Percentiles rank a stretch among this genome's conserved stretches.
Evolutionary conservation across 306 rosid genomes (phyloP).

Genomic region (Gynostemma pentaphyllum): DNA sequence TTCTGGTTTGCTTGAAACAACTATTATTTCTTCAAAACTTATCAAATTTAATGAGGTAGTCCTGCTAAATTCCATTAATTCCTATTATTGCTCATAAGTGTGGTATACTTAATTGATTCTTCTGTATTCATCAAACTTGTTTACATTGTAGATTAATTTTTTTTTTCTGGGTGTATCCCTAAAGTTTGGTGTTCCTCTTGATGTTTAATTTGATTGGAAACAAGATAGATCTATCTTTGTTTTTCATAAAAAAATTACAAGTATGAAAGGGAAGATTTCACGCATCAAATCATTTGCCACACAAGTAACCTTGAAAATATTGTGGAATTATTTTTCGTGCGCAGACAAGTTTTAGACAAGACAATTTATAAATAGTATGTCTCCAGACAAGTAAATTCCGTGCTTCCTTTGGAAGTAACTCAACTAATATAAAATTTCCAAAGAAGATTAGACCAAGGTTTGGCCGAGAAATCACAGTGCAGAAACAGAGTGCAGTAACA

Average conservation of each 20-base stretch:
- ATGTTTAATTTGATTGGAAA: no score
- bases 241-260: neutral
- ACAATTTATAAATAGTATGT: no score
- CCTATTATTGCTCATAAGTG: neutral
- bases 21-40: conserved; percentile 68
- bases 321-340: neutral
- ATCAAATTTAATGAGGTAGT: conserved; percentile 71
- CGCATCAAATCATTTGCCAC: neutral
- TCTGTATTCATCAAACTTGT: neutral
- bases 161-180: neutral
- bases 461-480: no score
- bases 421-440: no score
- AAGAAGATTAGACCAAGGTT: no score
- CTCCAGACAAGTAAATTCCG: no score
- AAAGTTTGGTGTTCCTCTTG: neutral
- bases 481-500: no score
- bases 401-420: no score
- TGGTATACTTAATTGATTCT: no score
- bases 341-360: neutral
- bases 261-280: neutral
- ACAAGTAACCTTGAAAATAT: neutral
- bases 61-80: conserved; percentile 15
- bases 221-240: no score
- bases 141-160: neutral
- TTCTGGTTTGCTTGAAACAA: conserved; percentile 81